A percentile compares a stretch with the other conserved stretches of the same genome.
Evolutionary conservation across 306 rosid species (phyloP).

Genomic region (Urtica urens): DNA sequence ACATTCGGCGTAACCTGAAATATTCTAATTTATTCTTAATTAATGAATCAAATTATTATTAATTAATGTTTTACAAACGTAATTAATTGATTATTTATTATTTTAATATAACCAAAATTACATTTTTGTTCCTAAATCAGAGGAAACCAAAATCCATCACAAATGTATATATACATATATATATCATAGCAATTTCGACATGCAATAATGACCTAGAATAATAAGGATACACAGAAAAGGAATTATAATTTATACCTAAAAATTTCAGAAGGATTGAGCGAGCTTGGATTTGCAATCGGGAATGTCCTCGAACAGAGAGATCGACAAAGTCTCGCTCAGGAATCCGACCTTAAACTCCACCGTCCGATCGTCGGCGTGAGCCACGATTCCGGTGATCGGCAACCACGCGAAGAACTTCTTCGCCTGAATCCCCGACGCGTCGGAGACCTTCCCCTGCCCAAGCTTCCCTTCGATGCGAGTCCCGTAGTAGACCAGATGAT

Average conservation of each 20-base stretch:
- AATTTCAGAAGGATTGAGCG: not conserved
- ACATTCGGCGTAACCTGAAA: no score
- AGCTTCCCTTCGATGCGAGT: slow-evolving; percentile 38
- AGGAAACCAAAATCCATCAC: no score
- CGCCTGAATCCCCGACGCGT: slow-evolving; percentile 60
- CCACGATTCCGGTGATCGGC: slow-evolving; percentile 42
- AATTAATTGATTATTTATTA: no score
- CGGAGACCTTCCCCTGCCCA: slow-evolving; percentile 32
- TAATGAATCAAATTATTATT: no score
- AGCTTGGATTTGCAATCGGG: slow-evolving; percentile 21
- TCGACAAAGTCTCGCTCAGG: slow-evolving; percentile 47
- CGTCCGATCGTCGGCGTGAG: slow-evolving; percentile 12
- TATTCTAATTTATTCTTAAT: no score
- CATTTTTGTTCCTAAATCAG: no score
- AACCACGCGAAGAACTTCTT: slow-evolving; percentile 53
- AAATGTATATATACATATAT: no score
- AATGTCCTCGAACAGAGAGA: slow-evolving; percentile 26
- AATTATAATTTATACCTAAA: not conserved
- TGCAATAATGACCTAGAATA: no score
- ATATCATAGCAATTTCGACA: no score
- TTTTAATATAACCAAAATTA: no score
- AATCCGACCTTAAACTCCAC: slow-evolving; percentile 49
- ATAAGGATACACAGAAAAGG: no score
- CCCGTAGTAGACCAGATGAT: slow-evolving; percentile 43
- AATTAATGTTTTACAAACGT: no score